Evolutionary conservation across 2,329 filamentous ascomycete genomes (phyloP), one percentile per base, ranked within the genome.

Genomic region (Furcasterigmium furcatum): DNA sequence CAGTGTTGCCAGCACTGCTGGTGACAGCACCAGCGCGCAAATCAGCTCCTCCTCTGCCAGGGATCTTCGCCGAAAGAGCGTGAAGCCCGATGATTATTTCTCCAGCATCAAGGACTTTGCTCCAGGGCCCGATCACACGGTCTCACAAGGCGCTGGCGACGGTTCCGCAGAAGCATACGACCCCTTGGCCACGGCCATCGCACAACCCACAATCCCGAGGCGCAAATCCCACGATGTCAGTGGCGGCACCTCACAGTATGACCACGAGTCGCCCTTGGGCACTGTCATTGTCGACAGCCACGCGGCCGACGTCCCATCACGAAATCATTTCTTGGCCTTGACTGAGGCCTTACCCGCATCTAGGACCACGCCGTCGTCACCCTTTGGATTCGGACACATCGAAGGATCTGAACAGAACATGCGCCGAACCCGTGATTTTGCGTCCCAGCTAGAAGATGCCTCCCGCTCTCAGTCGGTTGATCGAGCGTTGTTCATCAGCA

Each of bases 121-220:
- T n/a, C 16, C 35, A 56, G 54, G 68, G 74, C 54, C 73, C 77
- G 43, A 66, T 44, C 88, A 92, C 61, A 87, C 88, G 18, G 67
- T 92, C 35, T 82, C 87, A 16, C 85, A 88, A 54, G 91, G 87
- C 59, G 77, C 88, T 41, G 83, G 80, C 29, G 86, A 80, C 16
- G 88, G 83, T 57, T 87, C 87, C 2, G 80, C 84, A 40, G 64
- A 70, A 13, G 66, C 66, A 52, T 69, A 71, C 44, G 68, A 71
- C 38, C 68, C 68, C 6, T 48, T 71, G 25, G 67, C 69, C 9
- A 71, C 68, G 1, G 59, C 51, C 13, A 45, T 53, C 19, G 41
- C 41, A 9, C 47, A 50, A 20, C 47, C 50, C 13, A n/a, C 35
- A 12, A 16, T 38, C 24, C 12, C 16, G n/a, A 9, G 25, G 25